Evolutionary conservation across 176 grass and related monocot species (phyloP), one percentile per base, ranked within the genome.

Genomic region (Eragrostis curvula): DNA sequence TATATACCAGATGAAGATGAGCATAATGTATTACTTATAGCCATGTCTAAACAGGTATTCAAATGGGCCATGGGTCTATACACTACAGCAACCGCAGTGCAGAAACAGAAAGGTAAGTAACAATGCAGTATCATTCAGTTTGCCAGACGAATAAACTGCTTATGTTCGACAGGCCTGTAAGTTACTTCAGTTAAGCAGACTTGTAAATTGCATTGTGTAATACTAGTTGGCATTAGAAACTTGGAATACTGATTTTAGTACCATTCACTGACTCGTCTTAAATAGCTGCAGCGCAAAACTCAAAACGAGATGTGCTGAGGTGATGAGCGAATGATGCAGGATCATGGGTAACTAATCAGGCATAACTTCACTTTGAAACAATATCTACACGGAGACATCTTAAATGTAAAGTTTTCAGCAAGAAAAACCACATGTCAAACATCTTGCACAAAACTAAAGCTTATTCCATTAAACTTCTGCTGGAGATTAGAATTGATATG

Each of bases 251-350:
- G 9, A 64, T 65, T 69, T 55, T 84, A 29, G 66, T 53, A 39
- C 44, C 64, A 52, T 76, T 87, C 12, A n/a, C 25, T 12, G 6
- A n/a, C 17, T 40, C 70, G 60, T 29, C 52, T 64, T 10, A 76
- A 81, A 30, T 42, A 32, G 18, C 51, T 15, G 42, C 13, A 4
- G 8, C 47, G 5, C 21, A 78, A 32, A 36, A 28, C 12, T 68
- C 28, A 83, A 78, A 62, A 63, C 50, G 39, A 68, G 48, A 69
- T 67, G 23, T 71, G 45, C 59, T 69, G 50, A 52, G n/a, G 27
- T 2, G 11, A 18, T 15, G 78, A 25, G 39, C 21, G 15, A 56
- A 78, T 27, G 28, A 44, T 61, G 45, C 24, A 40, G 56, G 50
- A 61, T 9, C 32, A 83, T 45, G 55, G 40, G 64, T 71, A 68